Evolutionary conservation across 805 yeast species (phyloP), one percentile per base, ranked within the genome.

Genomic region (Komagataella phaffii): DNA sequence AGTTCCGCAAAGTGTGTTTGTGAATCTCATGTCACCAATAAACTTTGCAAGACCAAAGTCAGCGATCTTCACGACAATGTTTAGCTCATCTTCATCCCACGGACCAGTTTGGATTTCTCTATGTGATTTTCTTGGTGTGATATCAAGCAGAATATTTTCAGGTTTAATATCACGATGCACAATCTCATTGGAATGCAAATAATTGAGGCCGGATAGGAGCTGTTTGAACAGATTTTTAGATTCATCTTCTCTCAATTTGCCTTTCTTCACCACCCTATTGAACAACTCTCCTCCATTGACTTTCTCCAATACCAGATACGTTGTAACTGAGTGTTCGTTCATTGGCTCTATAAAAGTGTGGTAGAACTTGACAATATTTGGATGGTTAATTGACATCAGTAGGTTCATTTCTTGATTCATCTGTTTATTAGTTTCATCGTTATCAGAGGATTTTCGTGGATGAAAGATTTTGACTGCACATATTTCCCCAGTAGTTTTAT

Each of bases 81-180:
- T 81, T 21, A 74, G 64, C 64, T 85, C 90, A 52, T 76, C 68
- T 1, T 68, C 64, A 58, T 76, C 83, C 83, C 83, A 79, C 0
- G 83, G 83, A 1, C 79, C 79, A 3, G 61, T 60, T 48, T 58
- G 64, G 8, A 21, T 46, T 49, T 51, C 50, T 3, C 23, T 8
- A 2, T 44, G 30, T 14, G 53, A 48, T 1, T 36, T 24, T 14
- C 60, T 51, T 12, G 58, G 80, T 1, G 70, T 71, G 17, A 84
- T 79, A 54, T 74, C 80, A 67, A 56, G 70, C 48, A 91, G 72
- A 44, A 91, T 70, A 62, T 91, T 91, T 7, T 96, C 96, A 1
- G 99, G 99, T 67, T 93, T 91, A 59, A 91, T 72, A 67, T 91
- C 98, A 50, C 99, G 77, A 66, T 93, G 98, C 51, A 91, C 77